Base-by-base conservation (phyloP, 2,329 filamentous ascomycete species). In the Scolecobasidium constrictum region DNA sequence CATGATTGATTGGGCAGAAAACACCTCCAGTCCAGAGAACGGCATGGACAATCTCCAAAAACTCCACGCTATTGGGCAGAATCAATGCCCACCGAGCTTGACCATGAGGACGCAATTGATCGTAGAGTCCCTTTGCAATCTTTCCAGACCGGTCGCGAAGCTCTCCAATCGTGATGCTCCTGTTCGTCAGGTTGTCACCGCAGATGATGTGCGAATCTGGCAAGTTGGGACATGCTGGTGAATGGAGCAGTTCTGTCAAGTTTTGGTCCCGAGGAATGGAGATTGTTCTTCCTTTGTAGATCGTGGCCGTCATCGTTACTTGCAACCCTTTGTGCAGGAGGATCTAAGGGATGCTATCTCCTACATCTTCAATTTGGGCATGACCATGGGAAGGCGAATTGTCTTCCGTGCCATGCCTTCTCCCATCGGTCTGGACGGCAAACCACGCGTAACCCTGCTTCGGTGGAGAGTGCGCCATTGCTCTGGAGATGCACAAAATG, bases 1-100 rank as follows among this genome's bases (percentile, higher is more conserved):
- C 63, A 47, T 62, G 53, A 36, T 66, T 67, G 22, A 65, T 57
- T 2, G 64, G 62, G 40, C 61, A 65, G 5, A 60, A 53, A 3
- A 59, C 53, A 4, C 63, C 62, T 28, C 63, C 63, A 0, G 58
- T 60, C 64, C 63, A 66, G 11, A 66, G 49, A 4, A 68, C 53
- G 3, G 64, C 58, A 40, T 68, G 65, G 16, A 64, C 59, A 4
- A 62, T 47, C 44, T 69, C 66, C 2, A 68, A 52, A 42, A 64
- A 67, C 11, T 68, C 65, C 21, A 67, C 64, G 34, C 61, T 65
- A 47, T 68, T 69, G 4, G 66, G 66, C 4, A 68, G 50, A 4
- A 67, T 56, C n/a, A 69, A 52, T 1, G 58, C 63, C 64, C 64
- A 67, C 43, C 60, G 56, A 5, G 60, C 54, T 37, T 63, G 61